A percentile compares a stretch with the other conserved stretches of the same genome.
phyloP scores from a whole-genome alignment of 352 stramenopile genomes.

The Phytopythium delawarense region DNA sequence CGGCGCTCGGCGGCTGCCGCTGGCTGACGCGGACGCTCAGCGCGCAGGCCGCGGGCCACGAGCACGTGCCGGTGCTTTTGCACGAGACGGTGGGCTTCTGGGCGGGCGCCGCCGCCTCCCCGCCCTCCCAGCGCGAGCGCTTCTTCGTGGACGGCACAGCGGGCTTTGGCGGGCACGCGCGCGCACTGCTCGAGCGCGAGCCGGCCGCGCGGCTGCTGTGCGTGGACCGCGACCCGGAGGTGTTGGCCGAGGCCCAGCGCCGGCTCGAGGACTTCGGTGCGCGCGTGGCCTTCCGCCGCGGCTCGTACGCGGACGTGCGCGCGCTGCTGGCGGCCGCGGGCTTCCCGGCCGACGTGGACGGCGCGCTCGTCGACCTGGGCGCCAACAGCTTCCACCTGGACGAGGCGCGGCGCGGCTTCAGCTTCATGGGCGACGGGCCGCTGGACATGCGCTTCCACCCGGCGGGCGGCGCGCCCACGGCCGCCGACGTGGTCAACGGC shows the following conservation, averaged over 20 bases:
- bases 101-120: not conserved
- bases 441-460: slow-evolving; percentile 84
- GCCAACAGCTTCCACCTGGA: slow-evolving; percentile 86
- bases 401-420: slow-evolving; percentile 60
- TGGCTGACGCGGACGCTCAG: not conserved
- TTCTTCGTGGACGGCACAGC: slow-evolving; percentile 76
- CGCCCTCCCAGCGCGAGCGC: slow-evolving; percentile 1
- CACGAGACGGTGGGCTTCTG: slow-evolving; percentile 42
- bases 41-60: slow-evolving; percentile 7
- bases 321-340: slow-evolving; percentile 28
- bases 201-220: slow-evolving; percentile 56
- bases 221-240: slow-evolving; percentile 74
- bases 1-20: not conserved
- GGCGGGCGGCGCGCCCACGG: slow-evolving; percentile 23
- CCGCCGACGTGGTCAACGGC: slow-evolving; percentile 63
- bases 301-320: slow-evolving; percentile 57
- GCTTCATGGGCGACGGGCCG: slow-evolving; percentile 64
- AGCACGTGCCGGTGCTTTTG: slow-evolving; percentile 59
- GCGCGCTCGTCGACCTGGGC: slow-evolving; percentile 74
- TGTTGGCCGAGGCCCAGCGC: slow-evolving; percentile 49
- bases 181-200: slow-evolving; percentile 47
- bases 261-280: slow-evolving; percentile 40
- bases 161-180: slow-evolving; percentile 67
- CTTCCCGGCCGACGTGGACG: slow-evolving; percentile 53
- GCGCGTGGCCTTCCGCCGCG: slow-evolving; percentile 50